Evolutionary conservation across 352 stramenopile genomes (phyloP).

Genomic region (Pythium biforme): DNA sequence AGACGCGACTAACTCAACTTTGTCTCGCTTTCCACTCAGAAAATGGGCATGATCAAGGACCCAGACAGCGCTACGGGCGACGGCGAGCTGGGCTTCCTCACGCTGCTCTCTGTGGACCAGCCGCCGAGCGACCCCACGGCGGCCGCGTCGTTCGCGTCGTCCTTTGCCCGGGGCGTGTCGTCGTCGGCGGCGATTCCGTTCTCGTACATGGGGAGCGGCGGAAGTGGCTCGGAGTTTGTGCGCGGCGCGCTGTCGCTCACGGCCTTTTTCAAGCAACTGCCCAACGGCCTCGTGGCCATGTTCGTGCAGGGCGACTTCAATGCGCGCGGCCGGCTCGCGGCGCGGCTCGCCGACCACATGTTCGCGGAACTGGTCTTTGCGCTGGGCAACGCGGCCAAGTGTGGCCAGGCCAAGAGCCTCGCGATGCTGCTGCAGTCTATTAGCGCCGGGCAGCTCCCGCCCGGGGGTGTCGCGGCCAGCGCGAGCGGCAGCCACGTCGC

Average conservation of each 20-base stretch:
- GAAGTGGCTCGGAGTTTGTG: conserved; percentile 40
- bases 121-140: conserved; percentile 5
- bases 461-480: conserved; percentile 10
- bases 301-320: conserved; percentile 71
- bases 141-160: not conserved
- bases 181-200: not conserved
- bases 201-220: not conserved
- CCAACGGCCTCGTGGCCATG: conserved; percentile 60
- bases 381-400: conserved; percentile 59
- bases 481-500: conserved; percentile 15
- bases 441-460: conserved; percentile 22
- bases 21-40: conserved; percentile 32
- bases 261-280: conserved; percentile 57
- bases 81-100: conserved; percentile 58
- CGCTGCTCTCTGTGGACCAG: conserved; percentile 67
- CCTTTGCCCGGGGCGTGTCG: not conserved
- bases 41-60: conserved; percentile 49
- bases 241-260: conserved; percentile 64
- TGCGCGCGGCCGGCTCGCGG: conserved; percentile 48
- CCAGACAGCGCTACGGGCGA: conserved; percentile 31
- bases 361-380: conserved; percentile 62
- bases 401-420: conserved; percentile 74
- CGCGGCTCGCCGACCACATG: conserved; percentile 50
- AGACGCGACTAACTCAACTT: not conserved
- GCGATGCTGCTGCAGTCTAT: conserved; percentile 50